Evolutionary conservation across 768 basidiomycete species (phyloP).

Genomic region (Boletus vinaceobasis): DNA sequence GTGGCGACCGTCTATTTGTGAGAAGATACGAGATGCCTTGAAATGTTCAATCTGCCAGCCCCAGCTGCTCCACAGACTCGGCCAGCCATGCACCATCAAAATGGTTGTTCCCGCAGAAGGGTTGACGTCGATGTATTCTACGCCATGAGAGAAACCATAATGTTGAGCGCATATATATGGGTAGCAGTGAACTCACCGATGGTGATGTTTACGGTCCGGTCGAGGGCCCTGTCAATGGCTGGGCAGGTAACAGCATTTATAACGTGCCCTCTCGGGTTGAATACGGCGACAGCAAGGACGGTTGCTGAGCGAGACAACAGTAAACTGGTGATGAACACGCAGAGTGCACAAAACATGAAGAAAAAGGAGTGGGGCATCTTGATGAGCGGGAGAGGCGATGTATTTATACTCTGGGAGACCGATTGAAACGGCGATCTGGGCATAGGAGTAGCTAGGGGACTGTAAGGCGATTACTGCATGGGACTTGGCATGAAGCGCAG

Average conservation of each 20-base stretch:
- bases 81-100: slow-evolving; percentile 78
- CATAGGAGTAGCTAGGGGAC: too few relatives aligned
- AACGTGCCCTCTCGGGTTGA: slow-evolving; percentile 38
- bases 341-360: slow-evolving; percentile 2
- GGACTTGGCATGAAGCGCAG: too few relatives aligned
- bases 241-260: slow-evolving; percentile 38
- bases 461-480: too few relatives aligned
- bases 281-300: slow-evolving; percentile 12
- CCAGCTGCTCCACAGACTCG: slow-evolving; percentile 74
- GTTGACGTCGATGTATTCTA: slow-evolving; percentile 67
- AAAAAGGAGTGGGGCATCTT: background rate
- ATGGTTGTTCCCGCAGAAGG: slow-evolving; percentile 48
- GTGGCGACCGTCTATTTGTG: background rate
- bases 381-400: background rate
- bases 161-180: slow-evolving; percentile 11
- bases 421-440: background rate
- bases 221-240: slow-evolving; percentile 39
- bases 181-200: slow-evolving; percentile 40
- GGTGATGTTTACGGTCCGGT: slow-evolving; percentile 35
- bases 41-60: slow-evolving; percentile 67
- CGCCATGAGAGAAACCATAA: background rate
- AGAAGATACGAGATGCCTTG: slow-evolving; percentile 35
- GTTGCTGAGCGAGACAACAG: background rate
- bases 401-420: slow-evolving; percentile 2
- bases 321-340: background rate